Base-by-base conservation (phyloP, 768 basidiomycete genomes). In the Leucocoprinus birnbaumii region DNA sequence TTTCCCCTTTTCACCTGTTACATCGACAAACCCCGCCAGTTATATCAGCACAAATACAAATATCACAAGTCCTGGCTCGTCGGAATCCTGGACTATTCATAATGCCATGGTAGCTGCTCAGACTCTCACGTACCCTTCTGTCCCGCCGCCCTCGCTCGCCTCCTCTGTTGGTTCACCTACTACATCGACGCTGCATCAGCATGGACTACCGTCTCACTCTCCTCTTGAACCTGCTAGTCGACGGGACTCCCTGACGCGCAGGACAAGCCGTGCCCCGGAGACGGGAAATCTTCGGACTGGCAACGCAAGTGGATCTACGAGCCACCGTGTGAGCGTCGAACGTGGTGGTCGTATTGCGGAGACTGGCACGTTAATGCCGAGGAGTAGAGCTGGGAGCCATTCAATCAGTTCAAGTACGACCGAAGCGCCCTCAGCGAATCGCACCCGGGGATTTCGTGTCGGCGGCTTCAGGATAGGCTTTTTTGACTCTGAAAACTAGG, bases 61-160 rank as follows among this genome's bases (percentile, higher is more conserved):
- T 50, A 61, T 85, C 53, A 93, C 90, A 3, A 91, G 87, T 31
- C 90, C 91, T 3, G 85, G 87, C 1, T 85, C 86, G 3, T 83
- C 84, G 8, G 72, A 78, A 10, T 82, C 80, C 3, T 74, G 79
- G 48, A 74, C 76, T 37, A 69, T 77, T 7, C 75, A 75, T 52
- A 68, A 71, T 53, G 62, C 66, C 38, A 59, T 73, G 25, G 66
- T 67, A 61, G 51, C 73, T 63, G 8, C 68, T 63, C 5, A 69
- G 74, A 51, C 72, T 13, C 74, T 93, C 48, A 80, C 88, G 3
- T 94, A 94, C 61, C 91, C 91, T 0, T 85, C 84, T 5, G 91
- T 92, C 0, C 91, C 91, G 2, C 91, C 91, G 10, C 91, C 91
- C 2, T 89, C 87, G 1, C 68, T 91, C 24, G 88, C 87, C 4